A percentile compares a stretch with the other conserved stretches of the same genome.
These are phyloP conservation scores for Penicillium sp. DNA, from an alignment of 2,329 filamentous ascomycete species.

Conservation along the genomic window DNA sequence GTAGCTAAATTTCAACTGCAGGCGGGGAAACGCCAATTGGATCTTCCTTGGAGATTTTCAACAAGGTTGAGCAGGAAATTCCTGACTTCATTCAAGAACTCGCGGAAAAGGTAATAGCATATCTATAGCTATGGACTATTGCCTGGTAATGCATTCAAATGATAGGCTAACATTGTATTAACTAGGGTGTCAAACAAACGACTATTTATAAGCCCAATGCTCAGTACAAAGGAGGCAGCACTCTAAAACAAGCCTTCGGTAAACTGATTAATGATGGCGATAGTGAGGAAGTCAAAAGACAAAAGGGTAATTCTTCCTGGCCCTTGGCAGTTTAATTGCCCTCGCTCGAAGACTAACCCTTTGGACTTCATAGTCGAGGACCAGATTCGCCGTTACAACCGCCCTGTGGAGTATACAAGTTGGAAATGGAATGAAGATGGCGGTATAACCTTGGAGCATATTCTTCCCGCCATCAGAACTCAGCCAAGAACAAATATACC, in stretches of 20 bases:
- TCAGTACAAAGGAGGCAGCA: constrained; percentile 47
- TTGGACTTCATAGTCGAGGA: not conserved
- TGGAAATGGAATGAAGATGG: constrained; percentile 47
- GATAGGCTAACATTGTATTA: not conserved
- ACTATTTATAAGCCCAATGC: constrained; percentile 38
- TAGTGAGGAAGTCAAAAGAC: constrained; percentile 36
- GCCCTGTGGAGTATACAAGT: constrained; percentile 41
- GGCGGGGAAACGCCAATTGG: constrained; percentile 47
- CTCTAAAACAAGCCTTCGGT: constrained; percentile 45
- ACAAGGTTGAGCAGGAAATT: constrained; percentile 43
- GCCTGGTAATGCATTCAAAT: no score
- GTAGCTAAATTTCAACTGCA: not conserved
- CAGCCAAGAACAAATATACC: constrained; percentile 45
- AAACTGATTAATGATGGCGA: constrained; percentile 46
- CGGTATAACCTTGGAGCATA: constrained; percentile 38
- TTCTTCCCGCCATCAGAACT: constrained; percentile 45
- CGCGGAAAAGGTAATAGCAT: constrained; percentile 44
- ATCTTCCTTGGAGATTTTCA: constrained; percentile 46
- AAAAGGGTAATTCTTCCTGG: not conserved
- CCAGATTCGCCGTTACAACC: constrained; percentile 46
- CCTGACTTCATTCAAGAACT: constrained; percentile 45
- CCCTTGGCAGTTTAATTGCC: not conserved
- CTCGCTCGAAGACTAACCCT: not conserved
- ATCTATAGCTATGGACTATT: no score
- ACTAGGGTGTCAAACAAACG: not conserved